Evolutionary conservation across 257 asterid genomes (phyloP).

Genomic region (Solanum paucissectum): DNA sequence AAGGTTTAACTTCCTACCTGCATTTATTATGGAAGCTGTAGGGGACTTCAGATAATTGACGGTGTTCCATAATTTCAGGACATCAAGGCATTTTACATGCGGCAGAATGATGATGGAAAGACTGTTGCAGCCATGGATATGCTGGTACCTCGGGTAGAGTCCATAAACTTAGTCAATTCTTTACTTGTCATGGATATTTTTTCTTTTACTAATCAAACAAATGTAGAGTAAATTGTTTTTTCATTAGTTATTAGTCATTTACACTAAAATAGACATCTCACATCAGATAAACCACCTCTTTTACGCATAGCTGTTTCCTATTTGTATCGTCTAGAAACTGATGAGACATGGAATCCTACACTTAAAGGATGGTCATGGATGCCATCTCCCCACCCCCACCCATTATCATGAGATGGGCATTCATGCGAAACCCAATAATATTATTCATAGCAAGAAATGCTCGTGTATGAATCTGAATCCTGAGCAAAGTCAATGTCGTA

Average conservation of each 20-base stretch:
- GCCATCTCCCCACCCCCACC: background rate
- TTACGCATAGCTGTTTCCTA: background rate
- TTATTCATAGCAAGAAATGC: background rate
- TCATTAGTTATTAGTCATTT: background rate
- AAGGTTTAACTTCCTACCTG: conserved; percentile 35
- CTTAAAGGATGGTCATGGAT: background rate
- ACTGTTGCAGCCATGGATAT: conserved; percentile 99
- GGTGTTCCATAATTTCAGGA: conserved; percentile 39
- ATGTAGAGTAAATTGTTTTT: background rate
- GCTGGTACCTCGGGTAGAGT: conserved; percentile 96
- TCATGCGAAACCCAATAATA: background rate
- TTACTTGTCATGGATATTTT: background rate
- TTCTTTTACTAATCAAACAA: background rate
- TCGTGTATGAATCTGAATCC: background rate
- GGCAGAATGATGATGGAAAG: conserved; percentile 88
- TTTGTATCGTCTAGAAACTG: background rate
- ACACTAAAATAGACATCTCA: background rate
- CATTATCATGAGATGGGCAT: background rate
- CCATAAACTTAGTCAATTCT: background rate
- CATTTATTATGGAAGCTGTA: background rate
- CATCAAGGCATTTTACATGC: conserved; percentile 96
- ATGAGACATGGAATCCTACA: background rate
- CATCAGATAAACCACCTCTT: background rate
- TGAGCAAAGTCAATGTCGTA: background rate
- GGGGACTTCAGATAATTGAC: conserved; percentile 5